Conservation (phyloP, 148 eudicot species). For the Cornus suecica region DNA sequence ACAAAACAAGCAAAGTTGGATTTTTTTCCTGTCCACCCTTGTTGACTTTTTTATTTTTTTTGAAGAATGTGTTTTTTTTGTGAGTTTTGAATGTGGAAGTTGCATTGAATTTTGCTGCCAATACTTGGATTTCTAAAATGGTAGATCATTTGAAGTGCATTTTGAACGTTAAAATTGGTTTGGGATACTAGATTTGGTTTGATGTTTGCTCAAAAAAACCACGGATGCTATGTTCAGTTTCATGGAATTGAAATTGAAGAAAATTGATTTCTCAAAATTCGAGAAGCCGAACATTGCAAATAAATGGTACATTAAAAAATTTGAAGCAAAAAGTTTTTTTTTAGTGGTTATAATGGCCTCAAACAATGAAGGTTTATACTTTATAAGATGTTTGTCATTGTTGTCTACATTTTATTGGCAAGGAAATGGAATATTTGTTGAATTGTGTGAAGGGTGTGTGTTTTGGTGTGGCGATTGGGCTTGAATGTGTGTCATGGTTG, state of each 20-base stretch:
- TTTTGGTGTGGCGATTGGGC: background rate
- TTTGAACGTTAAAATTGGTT: background rate
- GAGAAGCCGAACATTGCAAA: background rate
- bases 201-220: background rate
- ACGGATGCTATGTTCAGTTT: too few relatives aligned
- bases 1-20: background rate
- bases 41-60: too few relatives aligned
- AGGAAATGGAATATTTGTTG: background rate
- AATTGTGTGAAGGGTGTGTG: background rate
- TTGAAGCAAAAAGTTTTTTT: background rate
- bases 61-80: too few relatives aligned
- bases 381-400: background rate
- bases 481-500: conserved; percentile 21
- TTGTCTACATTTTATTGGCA: background rate
- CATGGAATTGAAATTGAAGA: too few relatives aligned
- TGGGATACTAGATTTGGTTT: too few relatives aligned
- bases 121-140: background rate
- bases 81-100: too few relatives aligned
- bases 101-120: background rate
- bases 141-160: background rate
- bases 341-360: background rate
- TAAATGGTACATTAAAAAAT: background rate
- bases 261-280: too few relatives aligned
- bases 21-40: background rate
- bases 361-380: background rate